Conservation (phyloP, 805 yeast species). For the Metschnikowia koreensis region DNA sequence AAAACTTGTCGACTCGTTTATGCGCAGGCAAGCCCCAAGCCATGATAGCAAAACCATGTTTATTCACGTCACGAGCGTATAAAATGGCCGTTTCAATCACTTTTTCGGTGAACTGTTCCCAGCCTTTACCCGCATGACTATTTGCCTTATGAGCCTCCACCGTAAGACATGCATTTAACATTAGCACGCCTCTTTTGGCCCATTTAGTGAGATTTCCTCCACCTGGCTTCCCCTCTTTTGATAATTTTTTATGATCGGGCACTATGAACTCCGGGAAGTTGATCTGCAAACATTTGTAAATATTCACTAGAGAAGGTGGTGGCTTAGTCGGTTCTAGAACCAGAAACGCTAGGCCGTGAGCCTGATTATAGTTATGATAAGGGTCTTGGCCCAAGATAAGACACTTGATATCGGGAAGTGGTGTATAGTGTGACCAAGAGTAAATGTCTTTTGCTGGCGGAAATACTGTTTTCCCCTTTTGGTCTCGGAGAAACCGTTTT, state of each 20-base stretch:
- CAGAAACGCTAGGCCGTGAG: slow-evolving; percentile 94
- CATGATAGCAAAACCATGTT: slow-evolving; percentile 63
- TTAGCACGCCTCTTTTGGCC: slow-evolving; percentile 84
- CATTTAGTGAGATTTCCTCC: slow-evolving; percentile 74
- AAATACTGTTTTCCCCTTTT: slow-evolving; percentile 53
- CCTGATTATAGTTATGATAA: slow-evolving; percentile 88
- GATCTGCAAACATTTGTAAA: slow-evolving; percentile 69
- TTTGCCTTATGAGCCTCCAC: slow-evolving; percentile 93
- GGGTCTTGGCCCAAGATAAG: slow-evolving; percentile 95
- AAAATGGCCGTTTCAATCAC: slow-evolving; percentile 55
- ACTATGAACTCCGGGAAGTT: slow-evolving; percentile 66
- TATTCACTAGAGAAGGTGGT: slow-evolving; percentile 84
- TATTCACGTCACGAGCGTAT: slow-evolving; percentile 36
- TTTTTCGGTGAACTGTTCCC: slow-evolving; percentile 86
- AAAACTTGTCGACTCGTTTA: slow-evolving; percentile 48
- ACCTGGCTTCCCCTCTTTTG: slow-evolving; percentile 32
- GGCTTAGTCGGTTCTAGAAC: slow-evolving; percentile 77
- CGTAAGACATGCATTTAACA: slow-evolving; percentile 85
- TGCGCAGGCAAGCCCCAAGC: slow-evolving; percentile 84
- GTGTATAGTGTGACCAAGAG: slow-evolving; percentile 89
- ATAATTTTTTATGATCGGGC: slow-evolving; percentile 41
- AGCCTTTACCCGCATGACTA: slow-evolving; percentile 86
- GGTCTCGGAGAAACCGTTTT: slow-evolving; percentile 62
- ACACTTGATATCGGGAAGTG: slow-evolving; percentile 69
- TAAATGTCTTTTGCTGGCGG: slow-evolving; percentile 79